Percentiles rank a stretch among this genome's conserved stretches.
These are phyloP conservation scores for Pterula multifida DNA, from an alignment of 1,284 basidiomycete genomes.

Conservation along the genomic window DNA sequence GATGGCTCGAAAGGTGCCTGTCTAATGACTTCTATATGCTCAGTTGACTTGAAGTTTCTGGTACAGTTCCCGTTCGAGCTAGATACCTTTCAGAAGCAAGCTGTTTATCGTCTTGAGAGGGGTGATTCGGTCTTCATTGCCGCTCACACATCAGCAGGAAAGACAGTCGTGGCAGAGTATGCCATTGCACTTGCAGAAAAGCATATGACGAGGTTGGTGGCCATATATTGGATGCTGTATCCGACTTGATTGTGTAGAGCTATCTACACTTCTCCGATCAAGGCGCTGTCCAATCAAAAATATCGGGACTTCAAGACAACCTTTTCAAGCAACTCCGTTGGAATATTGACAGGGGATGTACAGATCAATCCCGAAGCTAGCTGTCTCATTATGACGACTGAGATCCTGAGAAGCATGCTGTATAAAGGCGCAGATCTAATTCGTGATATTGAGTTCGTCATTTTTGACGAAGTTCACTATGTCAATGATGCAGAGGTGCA, in stretches of 20 bases:
- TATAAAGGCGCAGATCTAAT: conserved; percentile 99
- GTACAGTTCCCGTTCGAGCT: conserved; percentile 74
- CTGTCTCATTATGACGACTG: conserved; percentile 98
- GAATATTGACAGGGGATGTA: conserved; percentile 97
- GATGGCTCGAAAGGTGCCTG: conserved; percentile 72
- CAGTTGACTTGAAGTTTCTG: conserved; percentile 1
- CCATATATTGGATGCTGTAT: conserved; percentile 6
- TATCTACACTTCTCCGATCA: conserved; percentile 98
- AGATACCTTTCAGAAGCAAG: conserved; percentile 94
- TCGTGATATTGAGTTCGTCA: conserved; percentile 97
- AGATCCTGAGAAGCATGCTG: conserved; percentile 96
- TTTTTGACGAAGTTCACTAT: conserved; percentile 99
- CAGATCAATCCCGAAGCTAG: conserved; percentile 98
- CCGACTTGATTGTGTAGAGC: conserved; percentile 40
- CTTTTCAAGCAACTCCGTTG: conserved; percentile 86
- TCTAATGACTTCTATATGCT: conserved; percentile 1
- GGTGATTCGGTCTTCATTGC: conserved; percentile 98
- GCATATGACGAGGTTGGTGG: conserved; percentile 88
- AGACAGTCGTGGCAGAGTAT: conserved; percentile 98
- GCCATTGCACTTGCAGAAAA: conserved; percentile 94
- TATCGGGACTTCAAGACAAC: conserved; percentile 98
- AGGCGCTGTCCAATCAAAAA: conserved; percentile 98
- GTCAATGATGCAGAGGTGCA: conserved; percentile 96
- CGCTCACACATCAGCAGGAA: conserved; percentile 98
- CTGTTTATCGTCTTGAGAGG: conserved; percentile 94